A percentile compares a stretch with the other conserved stretches of the same genome.
These are phyloP conservation scores for Debaryomyces coudertii DNA, from an alignment of 1,139 yeast genomes.

Conservation along the genomic window DNA sequence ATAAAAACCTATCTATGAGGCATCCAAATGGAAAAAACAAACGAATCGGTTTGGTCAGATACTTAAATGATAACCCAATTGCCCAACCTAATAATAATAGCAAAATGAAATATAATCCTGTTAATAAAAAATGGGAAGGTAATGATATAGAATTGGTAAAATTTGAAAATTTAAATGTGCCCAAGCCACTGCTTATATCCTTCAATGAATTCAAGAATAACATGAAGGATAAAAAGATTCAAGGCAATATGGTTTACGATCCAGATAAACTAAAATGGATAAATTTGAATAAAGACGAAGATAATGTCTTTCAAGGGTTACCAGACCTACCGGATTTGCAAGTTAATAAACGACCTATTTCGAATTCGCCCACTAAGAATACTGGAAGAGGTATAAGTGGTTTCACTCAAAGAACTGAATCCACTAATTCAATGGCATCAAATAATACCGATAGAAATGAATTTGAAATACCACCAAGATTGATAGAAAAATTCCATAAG, in stretches of 20 bases:
- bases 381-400: conserved; percentile 29
- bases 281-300: conserved; percentile 39
- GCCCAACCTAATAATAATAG: conserved; percentile 21
- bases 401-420: conserved; percentile 42
- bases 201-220: conserved; percentile 30
- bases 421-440: conserved; percentile 25
- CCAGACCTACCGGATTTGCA: conserved; percentile 35
- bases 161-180: conserved; percentile 40
- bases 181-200: conserved; percentile 41
- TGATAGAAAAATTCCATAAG: conserved; percentile 44
- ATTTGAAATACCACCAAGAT: conserved; percentile 43
- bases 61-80: conserved; percentile 30
- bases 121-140: conserved; percentile 65
- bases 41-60: conserved; percentile 38
- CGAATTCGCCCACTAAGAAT: conserved; percentile 18
- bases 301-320: conserved; percentile 57
- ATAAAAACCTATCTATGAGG: conserved; percentile 7
- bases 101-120: conserved; percentile 59
- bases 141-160: conserved; percentile 59
- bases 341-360: conserved; percentile 11
- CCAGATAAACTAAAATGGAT: conserved; percentile 62
- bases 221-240: conserved; percentile 18
- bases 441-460: conserved; percentile 35
- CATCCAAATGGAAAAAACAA: conserved; percentile 12
- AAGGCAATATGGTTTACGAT: conserved; percentile 64